Conservation (phyloP, 495 filamentous ascomycete species). For the Penicillium nucicola region DNA sequence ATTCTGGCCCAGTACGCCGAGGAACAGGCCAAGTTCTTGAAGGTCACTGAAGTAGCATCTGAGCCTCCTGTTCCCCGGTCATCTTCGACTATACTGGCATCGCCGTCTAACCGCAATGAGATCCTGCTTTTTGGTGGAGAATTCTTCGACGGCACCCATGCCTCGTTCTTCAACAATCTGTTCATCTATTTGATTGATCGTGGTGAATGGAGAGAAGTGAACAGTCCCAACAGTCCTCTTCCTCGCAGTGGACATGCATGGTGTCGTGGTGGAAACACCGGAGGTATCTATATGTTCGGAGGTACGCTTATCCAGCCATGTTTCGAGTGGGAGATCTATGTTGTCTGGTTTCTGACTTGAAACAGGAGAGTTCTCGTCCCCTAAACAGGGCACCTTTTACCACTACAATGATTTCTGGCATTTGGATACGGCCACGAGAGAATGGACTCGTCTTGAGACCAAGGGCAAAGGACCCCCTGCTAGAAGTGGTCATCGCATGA, state of each 20-base stretch:
- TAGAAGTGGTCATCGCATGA: constrained; percentile 91
- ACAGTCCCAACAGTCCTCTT: constrained; percentile 85
- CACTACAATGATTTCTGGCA: constrained; percentile 99
- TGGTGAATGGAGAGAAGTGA: constrained; percentile 85
- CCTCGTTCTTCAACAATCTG: constrained; percentile 68
- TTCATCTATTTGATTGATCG: constrained; percentile 84
- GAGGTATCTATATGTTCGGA: constrained; percentile 88
- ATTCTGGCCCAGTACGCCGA: constrained; percentile 86
- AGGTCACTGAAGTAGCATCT: constrained; percentile 80
- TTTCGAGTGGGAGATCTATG: constrained; percentile 26
- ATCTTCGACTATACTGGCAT: constrained; percentile 76
- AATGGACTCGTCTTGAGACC: constrained; percentile 85
- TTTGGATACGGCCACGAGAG: constrained; percentile 72
- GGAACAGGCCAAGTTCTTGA: constrained; percentile 86
- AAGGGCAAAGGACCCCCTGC: constrained; percentile 89
- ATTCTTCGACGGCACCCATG: constrained; percentile 61
- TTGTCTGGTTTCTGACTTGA: constrained; percentile 28
- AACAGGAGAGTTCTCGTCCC: constrained; percentile 60
- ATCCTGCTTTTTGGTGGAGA: constrained; percentile 89
- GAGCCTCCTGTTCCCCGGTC: constrained; percentile 74
- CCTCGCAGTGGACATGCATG: constrained; percentile 91
- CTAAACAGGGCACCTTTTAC: constrained; percentile 98
- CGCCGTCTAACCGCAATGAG: constrained; percentile 81
- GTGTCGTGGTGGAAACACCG: constrained; percentile 80
- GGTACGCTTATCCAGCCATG: constrained; percentile 40